Percentiles rank a stretch among this genome's conserved stretches.
Evolutionary conservation across 352 stramenopile genomes (phyloP).

Genomic region (Phytophthora macrochlamydospora): DNA sequence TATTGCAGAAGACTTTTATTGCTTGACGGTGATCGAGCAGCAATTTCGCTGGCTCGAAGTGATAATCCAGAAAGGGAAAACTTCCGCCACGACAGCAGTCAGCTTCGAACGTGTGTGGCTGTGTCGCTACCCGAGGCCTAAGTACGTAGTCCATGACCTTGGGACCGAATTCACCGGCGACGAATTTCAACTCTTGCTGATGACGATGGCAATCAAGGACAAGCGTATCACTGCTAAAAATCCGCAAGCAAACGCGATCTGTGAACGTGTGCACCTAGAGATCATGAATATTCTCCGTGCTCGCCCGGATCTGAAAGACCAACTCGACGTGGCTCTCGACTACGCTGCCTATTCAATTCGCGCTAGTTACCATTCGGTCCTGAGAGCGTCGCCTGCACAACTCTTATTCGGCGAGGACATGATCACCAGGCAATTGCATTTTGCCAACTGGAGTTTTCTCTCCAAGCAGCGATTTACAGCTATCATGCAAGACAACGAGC

Average conservation of each 20-base stretch:
- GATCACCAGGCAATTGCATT: background rate
- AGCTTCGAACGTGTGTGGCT: conserved; percentile 3
- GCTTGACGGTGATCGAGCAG: background rate
- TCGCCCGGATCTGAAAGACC: background rate
- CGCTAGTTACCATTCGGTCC: conserved; percentile 1
- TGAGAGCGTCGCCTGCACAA: background rate
- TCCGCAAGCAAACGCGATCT: conserved; percentile 6
- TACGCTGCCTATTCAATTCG: conserved; percentile 4
- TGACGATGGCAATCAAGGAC: background rate
- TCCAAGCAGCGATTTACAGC: conserved; percentile 8
- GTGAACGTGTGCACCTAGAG: background rate
- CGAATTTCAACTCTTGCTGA: background rate
- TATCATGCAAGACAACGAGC: conserved; percentile 2
- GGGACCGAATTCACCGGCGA: background rate
- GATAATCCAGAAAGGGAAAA: background rate
- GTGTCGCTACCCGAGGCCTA: conserved; percentile 1
- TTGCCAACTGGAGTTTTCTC: conserved; percentile 5
- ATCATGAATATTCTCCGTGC: background rate
- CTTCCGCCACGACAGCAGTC: background rate
- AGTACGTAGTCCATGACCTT: background rate
- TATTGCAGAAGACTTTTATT: background rate
- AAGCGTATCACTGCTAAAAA: conserved; percentile 3
- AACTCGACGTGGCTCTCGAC: background rate
- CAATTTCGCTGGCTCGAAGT: background rate
- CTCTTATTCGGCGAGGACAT: background rate